Percentiles rank a stretch among this genome's conserved stretches.
Conservation (phyloP, 2,329 filamentous ascomycete genomes). For the Chaetomium sp. region DNA sequence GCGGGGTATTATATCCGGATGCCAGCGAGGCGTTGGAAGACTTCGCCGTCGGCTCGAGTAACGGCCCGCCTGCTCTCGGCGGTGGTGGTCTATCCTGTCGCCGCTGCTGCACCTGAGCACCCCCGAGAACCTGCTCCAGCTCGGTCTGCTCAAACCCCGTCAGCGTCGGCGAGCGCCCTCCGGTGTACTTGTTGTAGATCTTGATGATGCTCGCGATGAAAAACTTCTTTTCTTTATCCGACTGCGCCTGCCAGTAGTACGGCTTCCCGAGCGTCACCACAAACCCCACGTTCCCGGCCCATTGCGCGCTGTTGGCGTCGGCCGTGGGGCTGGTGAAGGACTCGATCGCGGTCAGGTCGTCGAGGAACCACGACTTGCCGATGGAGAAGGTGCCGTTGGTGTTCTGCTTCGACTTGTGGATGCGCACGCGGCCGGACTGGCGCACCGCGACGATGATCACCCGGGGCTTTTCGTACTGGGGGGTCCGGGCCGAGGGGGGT, state of each 20-base stretch:
- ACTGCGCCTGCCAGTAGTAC: constrained; percentile 94
- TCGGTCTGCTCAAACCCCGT: constrained; percentile 77
- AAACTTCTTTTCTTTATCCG: constrained; percentile 95
- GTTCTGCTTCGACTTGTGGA: constrained; percentile 98
- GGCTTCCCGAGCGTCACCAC: constrained; percentile 84
- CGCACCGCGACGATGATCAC: constrained; percentile 90
- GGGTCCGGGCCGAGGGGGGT: constrained; percentile 64
- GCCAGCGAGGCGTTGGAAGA: constrained; percentile 20
- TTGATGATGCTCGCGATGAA: constrained; percentile 95
- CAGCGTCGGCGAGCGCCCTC: constrained; percentile 71
- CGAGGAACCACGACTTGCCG: constrained; percentile 95
- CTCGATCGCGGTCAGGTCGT: constrained; percentile 78
- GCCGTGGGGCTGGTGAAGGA: constrained; percentile 63
- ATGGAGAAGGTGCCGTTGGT: constrained; percentile 91
- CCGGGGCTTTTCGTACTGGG: constrained; percentile 76
- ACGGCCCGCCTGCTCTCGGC: constrained; percentile 21
- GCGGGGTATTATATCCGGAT: constrained; percentile 28
- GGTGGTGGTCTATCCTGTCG: constrained; percentile 25
- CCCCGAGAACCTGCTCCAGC: constrained; percentile 65
- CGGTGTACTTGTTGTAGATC: constrained; percentile 94
- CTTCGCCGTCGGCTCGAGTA: constrained; percentile 17
- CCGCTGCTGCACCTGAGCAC: constrained; percentile 28
- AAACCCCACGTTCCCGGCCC: constrained; percentile 81
- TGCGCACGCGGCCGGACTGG: constrained; percentile 83
- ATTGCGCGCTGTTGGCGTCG: constrained; percentile 57